A percentile compares a stretch with the other conserved stretches of the same genome.
phyloP scores from a whole-genome alignment of 768 basidiomycete species.

The Kondoa malvinella region DNA sequence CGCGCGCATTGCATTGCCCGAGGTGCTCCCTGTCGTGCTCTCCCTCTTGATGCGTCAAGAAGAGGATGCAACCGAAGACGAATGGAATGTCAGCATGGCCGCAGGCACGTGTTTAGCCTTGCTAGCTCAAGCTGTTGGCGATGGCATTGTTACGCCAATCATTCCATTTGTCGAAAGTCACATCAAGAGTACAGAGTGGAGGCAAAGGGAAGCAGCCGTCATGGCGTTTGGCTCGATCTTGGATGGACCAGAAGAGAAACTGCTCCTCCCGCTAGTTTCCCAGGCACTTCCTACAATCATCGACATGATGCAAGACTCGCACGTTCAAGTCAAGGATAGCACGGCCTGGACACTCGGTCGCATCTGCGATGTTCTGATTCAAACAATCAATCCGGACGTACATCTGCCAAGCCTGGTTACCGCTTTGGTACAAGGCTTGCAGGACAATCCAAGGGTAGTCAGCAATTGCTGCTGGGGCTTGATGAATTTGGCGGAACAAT shows the following conservation, averaged over 20 bases:
- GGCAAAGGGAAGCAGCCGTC: slow-evolving; percentile 83
- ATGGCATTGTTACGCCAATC: slow-evolving; percentile 74
- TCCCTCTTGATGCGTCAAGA: slow-evolving; percentile 77
- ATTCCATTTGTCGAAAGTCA: slow-evolving; percentile 96
- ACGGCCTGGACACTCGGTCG: slow-evolving; percentile 94
- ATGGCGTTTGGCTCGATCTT: slow-evolving; percentile 98
- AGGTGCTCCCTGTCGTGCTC: slow-evolving; percentile 83
- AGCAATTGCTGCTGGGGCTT: slow-evolving; percentile 92
- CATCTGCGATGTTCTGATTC: slow-evolving; percentile 76
- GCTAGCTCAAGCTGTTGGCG: slow-evolving; percentile 75
- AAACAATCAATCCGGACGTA: slow-evolving; percentile 70
- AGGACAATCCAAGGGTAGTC: slow-evolving; percentile 61
- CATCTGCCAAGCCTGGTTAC: slow-evolving; percentile 68
- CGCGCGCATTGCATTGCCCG: slow-evolving; percentile 81
- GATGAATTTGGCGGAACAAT: slow-evolving; percentile 85
- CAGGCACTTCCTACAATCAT: slow-evolving; percentile 88
- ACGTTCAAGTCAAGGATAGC: slow-evolving; percentile 81
- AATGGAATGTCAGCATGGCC: slow-evolving; percentile 98
- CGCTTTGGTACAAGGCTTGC: slow-evolving; percentile 63
- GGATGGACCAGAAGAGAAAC: slow-evolving; percentile 77
- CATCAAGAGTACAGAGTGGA: slow-evolving; percentile 86
- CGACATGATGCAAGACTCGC: slow-evolving; percentile 79
- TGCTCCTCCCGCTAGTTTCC: slow-evolving; percentile 75
- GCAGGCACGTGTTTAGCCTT: slow-evolving; percentile 78
- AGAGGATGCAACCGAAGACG: slow-evolving; percentile 93